Evolutionary conservation across 371 early-diverging fungal species (phyloP), one percentile per base, ranked within the genome.

Genomic region (Mycotypha africana): DNA sequence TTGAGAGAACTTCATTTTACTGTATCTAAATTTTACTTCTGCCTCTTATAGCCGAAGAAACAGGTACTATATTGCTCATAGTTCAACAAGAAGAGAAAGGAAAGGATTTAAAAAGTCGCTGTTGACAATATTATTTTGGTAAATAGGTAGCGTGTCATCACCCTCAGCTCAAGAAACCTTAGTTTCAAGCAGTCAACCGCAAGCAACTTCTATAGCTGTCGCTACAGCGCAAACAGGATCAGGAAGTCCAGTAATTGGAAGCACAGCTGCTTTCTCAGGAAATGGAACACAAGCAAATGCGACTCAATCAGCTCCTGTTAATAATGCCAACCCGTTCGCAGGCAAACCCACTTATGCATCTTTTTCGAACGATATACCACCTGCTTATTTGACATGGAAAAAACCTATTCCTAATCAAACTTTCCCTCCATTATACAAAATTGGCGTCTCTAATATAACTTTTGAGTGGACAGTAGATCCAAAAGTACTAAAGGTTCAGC

Each of bases 321-420:
- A 51, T 14, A 55, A 63, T 33, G 53, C 43, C 23, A 68, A 63
- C 45, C 62, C 67, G 6, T 60, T 65, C 45, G 55, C 37, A 15
- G 69, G 69, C 10, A 69, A 69, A 39, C 69, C 67, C 7, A 66
- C 62, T 1, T 61, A 47, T 20, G 66, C 67, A 10, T 64, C 64
- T 4, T 62, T 63, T 14, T 61, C 56, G 5, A 61, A 61, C 17
- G 56, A 65, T 46, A 62, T 66, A 0, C 69, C 63, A 30, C 73
- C 73, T 22, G 73, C 66, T 5, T 66, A 66, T 39, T 44, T 73
- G 11, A 62, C 68, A 21, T 73, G 73, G 73, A 68, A 65, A 37
- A 73, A 66, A n/a, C 73, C 73, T 4, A 58, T 68, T 16, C 73
- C 73, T 0, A 68, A 68, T 22, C 64, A 65, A 23, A 64, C 64